Evolutionary conservation across 2,329 filamentous ascomycete genomes (phyloP).

Genomic region (Colletotrichum echinochloae): DNA sequence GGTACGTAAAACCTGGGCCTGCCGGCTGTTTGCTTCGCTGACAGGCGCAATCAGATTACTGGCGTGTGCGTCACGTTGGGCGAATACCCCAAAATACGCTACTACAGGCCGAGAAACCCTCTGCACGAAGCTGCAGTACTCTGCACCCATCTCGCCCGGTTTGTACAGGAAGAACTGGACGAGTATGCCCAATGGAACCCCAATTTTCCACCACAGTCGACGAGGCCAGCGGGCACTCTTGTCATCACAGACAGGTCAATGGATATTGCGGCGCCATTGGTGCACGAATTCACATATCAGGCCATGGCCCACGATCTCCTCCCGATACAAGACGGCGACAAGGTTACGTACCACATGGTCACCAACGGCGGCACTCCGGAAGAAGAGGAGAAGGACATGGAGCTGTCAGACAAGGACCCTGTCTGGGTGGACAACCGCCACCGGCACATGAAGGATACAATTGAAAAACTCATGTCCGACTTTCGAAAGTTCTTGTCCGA

Average conservation of each 20-base stretch:
- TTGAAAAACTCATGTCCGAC: conserved; percentile 91
- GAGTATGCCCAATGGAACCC: conserved; percentile 86
- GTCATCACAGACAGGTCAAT: conserved; percentile 92
- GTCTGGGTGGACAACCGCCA: conserved; percentile 97
- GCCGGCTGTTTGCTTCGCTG: conserved; percentile 25
- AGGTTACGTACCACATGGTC: conserved; percentile 84
- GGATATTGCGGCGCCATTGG: conserved; percentile 86
- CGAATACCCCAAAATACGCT: conserved; percentile 93
- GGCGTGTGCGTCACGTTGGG: conserved; percentile 91
- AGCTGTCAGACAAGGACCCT: conserved; percentile 89
- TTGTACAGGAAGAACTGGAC: conserved; percentile 92
- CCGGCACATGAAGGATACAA: conserved; percentile 97
- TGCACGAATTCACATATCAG: conserved; percentile 98
- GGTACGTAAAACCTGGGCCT: conserved; percentile 60
- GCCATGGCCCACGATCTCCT: conserved; percentile 97
- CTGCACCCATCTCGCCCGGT: conserved; percentile 87
- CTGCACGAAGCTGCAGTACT: conserved; percentile 90
- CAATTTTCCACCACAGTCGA: conserved; percentile 84
- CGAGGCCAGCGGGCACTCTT: conserved; percentile 83
- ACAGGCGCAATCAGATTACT: conserved; percentile 70
- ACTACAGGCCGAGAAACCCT: conserved; percentile 81
- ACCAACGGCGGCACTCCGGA: conserved; percentile 79
- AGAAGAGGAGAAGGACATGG: conserved; percentile 88
- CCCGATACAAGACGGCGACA: conserved; percentile 88
- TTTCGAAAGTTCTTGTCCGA: conserved; percentile 92